Evolutionary conservation across 2,329 filamentous ascomycete species (phyloP).

Genomic region (Alternaria brassicae): DNA sequence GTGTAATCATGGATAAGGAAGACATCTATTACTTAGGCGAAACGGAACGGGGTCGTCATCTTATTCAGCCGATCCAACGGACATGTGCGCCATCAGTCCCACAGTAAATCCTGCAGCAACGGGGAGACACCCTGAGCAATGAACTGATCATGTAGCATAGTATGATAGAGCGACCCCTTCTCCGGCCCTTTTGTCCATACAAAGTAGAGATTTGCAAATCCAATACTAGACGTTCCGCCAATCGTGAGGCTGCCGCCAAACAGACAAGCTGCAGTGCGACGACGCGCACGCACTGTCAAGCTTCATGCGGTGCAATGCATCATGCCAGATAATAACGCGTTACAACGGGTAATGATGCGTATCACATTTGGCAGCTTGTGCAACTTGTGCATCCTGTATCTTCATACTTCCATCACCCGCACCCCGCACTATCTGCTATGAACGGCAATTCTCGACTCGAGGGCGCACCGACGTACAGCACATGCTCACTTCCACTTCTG

Average conservation of each 20-base stretch:
- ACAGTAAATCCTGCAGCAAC: conserved; percentile 1
- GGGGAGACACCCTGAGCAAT: neutral
- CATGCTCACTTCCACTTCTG: conserved; percentile 59
- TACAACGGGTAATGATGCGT: neutral
- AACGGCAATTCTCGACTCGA: neutral
- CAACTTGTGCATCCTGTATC: conserved; percentile 9
- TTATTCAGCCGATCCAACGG: conserved; percentile 7
- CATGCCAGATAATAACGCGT: conserved; percentile 1
- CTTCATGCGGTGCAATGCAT: conserved; percentile 11
- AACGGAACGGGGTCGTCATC: neutral
- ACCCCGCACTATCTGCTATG: neutral
- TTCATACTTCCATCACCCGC: neutral
- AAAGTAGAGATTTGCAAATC: neutral
- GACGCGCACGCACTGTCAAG: neutral
- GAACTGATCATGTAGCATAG: conserved; percentile 1
- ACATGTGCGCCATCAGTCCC: neutral
- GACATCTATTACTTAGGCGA: neutral
- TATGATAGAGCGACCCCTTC: neutral
- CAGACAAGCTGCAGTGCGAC: conserved; percentile 6
- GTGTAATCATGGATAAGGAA: conserved; percentile 13
- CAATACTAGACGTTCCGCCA: conserved; percentile 6
- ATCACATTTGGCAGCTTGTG: conserved; percentile 8
- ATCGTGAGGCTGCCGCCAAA: conserved; percentile 1
- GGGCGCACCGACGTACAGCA: neutral
- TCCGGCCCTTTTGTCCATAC: conserved; percentile 7